Base-by-base conservation (phyloP, 306 rosid species). In the Aeschynomene evenia region DNA sequence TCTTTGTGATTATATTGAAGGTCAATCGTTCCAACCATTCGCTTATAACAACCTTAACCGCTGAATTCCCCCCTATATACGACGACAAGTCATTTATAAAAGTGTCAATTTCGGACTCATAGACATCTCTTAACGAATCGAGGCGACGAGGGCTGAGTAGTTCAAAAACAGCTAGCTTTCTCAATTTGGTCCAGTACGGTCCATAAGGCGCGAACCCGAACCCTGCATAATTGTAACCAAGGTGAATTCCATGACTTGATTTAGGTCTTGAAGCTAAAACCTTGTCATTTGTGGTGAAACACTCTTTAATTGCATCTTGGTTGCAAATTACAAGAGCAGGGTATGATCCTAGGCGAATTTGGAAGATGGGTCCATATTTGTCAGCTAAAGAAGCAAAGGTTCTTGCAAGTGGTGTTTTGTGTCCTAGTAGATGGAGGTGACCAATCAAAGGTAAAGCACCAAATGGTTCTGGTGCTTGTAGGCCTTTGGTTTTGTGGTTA, bases 161-260 rank as follows among this genome's bases (percentile, higher is more conserved):
- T 39, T 84, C 89, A 7, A 79, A 42, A 82, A 75, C 51, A 57
- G 40, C 51, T 13, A 87, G 24, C 63, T 87, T 87, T 48, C 77
- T 82, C n/a, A 84, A 3, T 51, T 68, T 66, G 20, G 73, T 69
- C 86, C 86, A 85, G 7, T 73, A 80, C 0, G 76, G 0, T 2
- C 90, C 90, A 77, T 82, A 77, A 6, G 85, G 68, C 1, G 86
- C 83, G 29, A 76, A 86, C 21, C 88, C 88, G 49, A 79, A 86
- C 0, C 77, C 79, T 13, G 88, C 88, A 15, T 3, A 75, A 68
- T 88, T 56, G 57, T 85, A 83, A 18, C 84, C 84, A 14, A 88
- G 79, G 82, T 76, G 23, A 19, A 66, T 28, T 0, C 81, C 90
- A 15, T 85, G 90, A 21, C 82, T 64, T 1, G 82, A 81, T 10